Base-by-base conservation (phyloP, 129 eudicot species). In the Saussurea involucrata region DNA sequence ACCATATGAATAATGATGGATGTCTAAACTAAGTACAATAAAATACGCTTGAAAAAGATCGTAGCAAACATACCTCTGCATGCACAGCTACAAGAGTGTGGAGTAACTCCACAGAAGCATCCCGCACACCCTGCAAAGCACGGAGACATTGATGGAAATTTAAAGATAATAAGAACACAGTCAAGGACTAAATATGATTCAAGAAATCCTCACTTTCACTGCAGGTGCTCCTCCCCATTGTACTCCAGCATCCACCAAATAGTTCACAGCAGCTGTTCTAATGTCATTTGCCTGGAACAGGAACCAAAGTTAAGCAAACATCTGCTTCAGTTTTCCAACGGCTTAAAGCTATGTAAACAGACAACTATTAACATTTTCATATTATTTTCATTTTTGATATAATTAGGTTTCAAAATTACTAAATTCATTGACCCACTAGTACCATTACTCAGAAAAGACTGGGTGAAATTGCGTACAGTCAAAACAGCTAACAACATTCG, bases 141-240 rank as follows among this genome's bases (percentile, higher is more conserved):
- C 24, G 69, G 24, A 63, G 46, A 63, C 4, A 76, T 67, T 66
- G 22, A 32, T 65, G 71, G 71, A 67, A 40, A 78, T 42, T 22
- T 33, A 70, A 83, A 31, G 29, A 68, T 69, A 7, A 53, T 9
- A 12, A 34, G 68, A 53, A 32, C 1, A 28, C 63, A 71, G 7
- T 6, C 66, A 21, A 34, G 53, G 37, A 63, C 40, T 7, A 44
- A 72, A 66, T 27, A 25, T 12, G 42, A 75, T 36, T 20, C 36
- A 49, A 22, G 1, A 63, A 68, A 24, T 55, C 66, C 85, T 87
- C 78, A 94, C 98, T 83, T 89, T 94, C 40, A 91, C 96, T 66
- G 96, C 78, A 78, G 98, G 90, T 55, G 96, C 96, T 77, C 88
- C 93, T 18, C 97, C 98, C 97, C 98, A 94, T 65, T 91, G 97